Conservation (phyloP, 192 early-diverging fungal species). For the Coemansia sp. region DNA sequence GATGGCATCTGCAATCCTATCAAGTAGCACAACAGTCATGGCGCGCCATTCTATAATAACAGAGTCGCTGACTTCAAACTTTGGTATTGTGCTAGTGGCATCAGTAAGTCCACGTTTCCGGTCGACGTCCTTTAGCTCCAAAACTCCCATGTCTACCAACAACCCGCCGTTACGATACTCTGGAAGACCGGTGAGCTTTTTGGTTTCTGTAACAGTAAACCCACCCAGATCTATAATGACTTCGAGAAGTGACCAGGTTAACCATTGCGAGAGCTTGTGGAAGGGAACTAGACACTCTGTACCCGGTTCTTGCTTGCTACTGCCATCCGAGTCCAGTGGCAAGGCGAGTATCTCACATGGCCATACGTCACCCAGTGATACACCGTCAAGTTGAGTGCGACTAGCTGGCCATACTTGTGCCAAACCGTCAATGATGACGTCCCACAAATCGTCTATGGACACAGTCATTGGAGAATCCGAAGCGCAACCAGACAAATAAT, state of each 20-base stretch:
- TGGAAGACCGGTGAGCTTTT: slow-evolving; percentile 80
- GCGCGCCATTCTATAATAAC: slow-evolving; percentile 93
- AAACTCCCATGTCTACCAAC: slow-evolving; percentile 81
- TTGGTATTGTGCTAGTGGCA: slow-evolving; percentile 54
- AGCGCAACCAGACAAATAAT: slow-evolving; percentile 67
- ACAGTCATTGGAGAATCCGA: slow-evolving; percentile 50
- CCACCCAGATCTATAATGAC: slow-evolving; percentile 61
- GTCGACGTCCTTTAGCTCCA: slow-evolving; percentile 60
- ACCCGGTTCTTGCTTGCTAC: slow-evolving; percentile 14
- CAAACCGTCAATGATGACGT: slow-evolving; percentile 74
- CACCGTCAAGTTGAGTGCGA: slow-evolving; percentile 71
- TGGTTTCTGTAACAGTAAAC: slow-evolving; percentile 56
- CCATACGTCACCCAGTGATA: slow-evolving; percentile 90
- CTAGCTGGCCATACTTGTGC: slow-evolving; percentile 84
- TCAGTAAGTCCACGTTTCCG: slow-evolving; percentile 58
- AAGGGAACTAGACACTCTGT: slow-evolving; percentile 66
- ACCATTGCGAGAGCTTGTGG: slow-evolving; percentile 96
- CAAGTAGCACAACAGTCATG: slow-evolving; percentile 81
- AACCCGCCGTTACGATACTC: slow-evolving; percentile 87
- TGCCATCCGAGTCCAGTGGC: slow-evolving; percentile 7
- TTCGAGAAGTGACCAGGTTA: slow-evolving; percentile 90
- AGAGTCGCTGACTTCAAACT: slow-evolving; percentile 75
- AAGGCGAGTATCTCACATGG: slow-evolving; percentile 60
- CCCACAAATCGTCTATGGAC: slow-evolving; percentile 74
- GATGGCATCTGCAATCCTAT: slow-evolving; percentile 66